Base-by-base conservation (phyloP, 2,329 filamentous ascomycete genomes). In the Xylariaceae sp. region DNA sequence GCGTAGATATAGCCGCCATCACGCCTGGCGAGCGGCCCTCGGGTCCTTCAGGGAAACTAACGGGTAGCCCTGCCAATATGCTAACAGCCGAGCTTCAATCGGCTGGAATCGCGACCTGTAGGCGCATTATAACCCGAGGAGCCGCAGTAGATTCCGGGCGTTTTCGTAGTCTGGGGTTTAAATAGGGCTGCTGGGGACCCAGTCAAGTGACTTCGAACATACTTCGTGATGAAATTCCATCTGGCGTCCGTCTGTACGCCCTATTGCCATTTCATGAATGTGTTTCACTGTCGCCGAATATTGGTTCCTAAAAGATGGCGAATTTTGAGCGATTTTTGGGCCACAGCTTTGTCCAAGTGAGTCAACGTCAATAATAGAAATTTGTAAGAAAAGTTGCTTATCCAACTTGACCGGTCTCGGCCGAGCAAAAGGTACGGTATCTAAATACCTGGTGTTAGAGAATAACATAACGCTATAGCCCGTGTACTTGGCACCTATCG, bases 111-210 rank as follows among this genome's bases (percentile, higher is more conserved):
- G 64, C 65, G 44, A 60, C 46, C 54, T 32, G 49, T 54, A 59
- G 47, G 59, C 64, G 61, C 63, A 54, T 51, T 49, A 49, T 49
- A 61, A 56, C 52, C 63, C 63, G 63, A 65, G 51, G 48, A 62
- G 58, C 64, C 64, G 63, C 64, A 61, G 41, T 58, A 61, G 59
- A 54, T 65, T 63, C 64, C 62, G 63, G 56, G 56, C 51, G 49
- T 65, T 66, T 62, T 66, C 63, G 63, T 65, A 59, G 56, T 60
- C 59, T 55, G 58, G 59, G 57, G 62, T 63, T n/a, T n/a, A n/a
- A 60, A 56, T n/a, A 55, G 58, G 59, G 58, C 57, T 60, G 56
- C 47, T 40, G 53, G 60, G 56, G 58, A 59, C 53, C 56, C 58
- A 61, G 51, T 49, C 47, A 48, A 63, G 63, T 63, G 59, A 64